phyloP scores from a whole-genome alignment of 2,329 filamentous ascomycete genomes.

The Grosmannia huntii region DNA sequence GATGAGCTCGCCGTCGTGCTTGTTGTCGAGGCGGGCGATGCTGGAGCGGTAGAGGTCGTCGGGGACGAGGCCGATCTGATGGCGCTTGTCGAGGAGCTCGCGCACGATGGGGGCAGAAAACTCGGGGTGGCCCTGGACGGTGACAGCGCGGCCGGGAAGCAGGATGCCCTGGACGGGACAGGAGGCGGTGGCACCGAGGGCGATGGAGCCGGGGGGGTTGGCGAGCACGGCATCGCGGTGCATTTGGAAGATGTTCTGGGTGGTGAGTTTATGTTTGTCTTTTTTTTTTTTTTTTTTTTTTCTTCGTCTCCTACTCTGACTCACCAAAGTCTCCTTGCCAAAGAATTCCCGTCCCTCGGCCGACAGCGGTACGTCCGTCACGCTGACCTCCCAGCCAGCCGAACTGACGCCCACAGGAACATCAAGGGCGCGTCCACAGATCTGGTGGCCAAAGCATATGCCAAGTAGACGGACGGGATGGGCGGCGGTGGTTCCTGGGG shows the following conservation, averaged over 20 bases:
- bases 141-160: conserved; percentile 49
- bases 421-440: conserved; percentile 61
- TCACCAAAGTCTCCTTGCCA: conserved; percentile 45
- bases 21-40: conserved; percentile 48
- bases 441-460: conserved; percentile 81
- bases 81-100: conserved; percentile 53
- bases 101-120: conserved; percentile 60
- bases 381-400: conserved; percentile 70
- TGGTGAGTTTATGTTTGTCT: background rate
- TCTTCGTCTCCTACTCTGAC: conserved; percentile 9
- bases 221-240: conserved; percentile 64
- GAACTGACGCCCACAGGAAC: conserved; percentile 53
- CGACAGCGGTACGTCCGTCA: conserved; percentile 55
- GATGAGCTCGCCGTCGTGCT: conserved; percentile 71
- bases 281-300: background rate
- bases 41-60: conserved; percentile 58
- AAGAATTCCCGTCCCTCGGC: conserved; percentile 60
- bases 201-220: conserved; percentile 47
- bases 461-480: conserved; percentile 61
- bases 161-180: conserved; percentile 78
- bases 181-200: conserved; percentile 49
- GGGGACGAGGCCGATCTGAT: conserved; percentile 53
- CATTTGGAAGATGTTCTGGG: conserved; percentile 67
- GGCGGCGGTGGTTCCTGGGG: conserved; percentile 22
- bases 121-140: conserved; percentile 80